Evolutionary conservation across 768 basidiomycete genomes (phyloP), one percentile per base, ranked within the genome.

Genomic region (Termitomyces sp.): DNA sequence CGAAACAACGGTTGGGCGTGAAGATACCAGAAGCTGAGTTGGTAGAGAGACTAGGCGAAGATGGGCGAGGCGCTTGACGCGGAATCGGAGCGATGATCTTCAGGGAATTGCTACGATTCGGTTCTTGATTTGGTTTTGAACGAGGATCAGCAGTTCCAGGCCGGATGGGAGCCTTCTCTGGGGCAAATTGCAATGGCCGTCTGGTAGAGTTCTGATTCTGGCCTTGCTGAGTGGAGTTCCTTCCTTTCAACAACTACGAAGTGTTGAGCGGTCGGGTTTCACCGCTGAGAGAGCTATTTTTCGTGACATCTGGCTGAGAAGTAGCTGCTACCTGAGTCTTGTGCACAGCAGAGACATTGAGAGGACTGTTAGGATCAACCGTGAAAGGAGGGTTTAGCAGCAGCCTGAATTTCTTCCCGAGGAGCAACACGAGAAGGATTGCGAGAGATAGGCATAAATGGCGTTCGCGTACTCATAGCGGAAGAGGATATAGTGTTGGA

Each of bases 121-220:
- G 26, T 30, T 46, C 44, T 22, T 46, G 51, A 9, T 21, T 47
- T 35, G 30, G 14, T 46, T 46, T 62, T 34, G 38, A 45, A 44
- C 61, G 57, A 17, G 69, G 67, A 58, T 67, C 67, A 9, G 69
- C 65, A 14, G 70, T 71, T 34, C 64, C 69, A 42, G 70, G 69
- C 21, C 68, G 50, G 53, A 50, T 11, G 30, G 59, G 51, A 47
- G 45, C 10, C 12, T 26, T 50, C 6, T 40, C 49, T 14, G 51
- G 28, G 22, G 30, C 51, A 26, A 55, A 19, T 19, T 37, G 44
- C 30, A 56, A 57, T 10, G 58, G 48, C 22, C 52, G 55, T 34
- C 57, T 44, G 22, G 38, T 32, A 38, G 48, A 24, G 43, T 37
- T 51, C 50, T 52, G 55, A 17, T 40, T 50, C 24, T 50, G 49